These are phyloP conservation scores for Botrytis cinerea DNA, from an alignment of 2,329 filamentous ascomycete species.

Conservation along the genomic window DNA sequence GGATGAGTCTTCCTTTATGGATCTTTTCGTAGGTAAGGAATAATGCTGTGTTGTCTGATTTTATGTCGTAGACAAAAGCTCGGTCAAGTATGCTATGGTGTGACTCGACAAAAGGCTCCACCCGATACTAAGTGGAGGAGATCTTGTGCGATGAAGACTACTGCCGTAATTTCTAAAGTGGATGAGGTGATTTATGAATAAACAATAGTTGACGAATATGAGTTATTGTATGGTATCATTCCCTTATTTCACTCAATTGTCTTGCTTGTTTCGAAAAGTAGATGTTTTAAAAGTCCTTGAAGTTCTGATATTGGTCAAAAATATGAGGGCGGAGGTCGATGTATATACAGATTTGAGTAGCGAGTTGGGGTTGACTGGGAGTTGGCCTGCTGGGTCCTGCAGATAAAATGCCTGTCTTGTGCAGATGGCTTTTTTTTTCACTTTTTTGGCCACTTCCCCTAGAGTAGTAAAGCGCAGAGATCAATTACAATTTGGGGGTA, in stretches of 20 bases:
- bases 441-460: slow-evolving; percentile 20
- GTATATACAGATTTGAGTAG: slow-evolving; percentile 31
- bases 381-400: slow-evolving; percentile 30
- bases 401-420: slow-evolving; percentile 27
- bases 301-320: slow-evolving; percentile 16
- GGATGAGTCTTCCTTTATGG: slow-evolving; percentile 25
- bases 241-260: slow-evolving; percentile 20
- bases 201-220: slow-evolving; percentile 25
- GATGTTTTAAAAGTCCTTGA: not conserved
- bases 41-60: slow-evolving; percentile 27
- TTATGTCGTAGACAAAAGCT: slow-evolving; percentile 25
- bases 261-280: slow-evolving; percentile 10
- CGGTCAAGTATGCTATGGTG: slow-evolving; percentile 34
- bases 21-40: slow-evolving; percentile 15
- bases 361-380: slow-evolving; percentile 28
- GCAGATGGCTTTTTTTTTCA: slow-evolving; percentile 29
- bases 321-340: slow-evolving; percentile 28
- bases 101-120: slow-evolving; percentile 39
- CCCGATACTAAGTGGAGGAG: slow-evolving; percentile 28
- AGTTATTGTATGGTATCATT: slow-evolving; percentile 28
- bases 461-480: slow-evolving; percentile 1
- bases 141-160: slow-evolving; percentile 29
- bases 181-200: slow-evolving; percentile 30
- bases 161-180: slow-evolving; percentile 28
- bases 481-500: not conserved